Conservation (phyloP, 208 protist species). For the Trypanosoma brucei region DNA sequence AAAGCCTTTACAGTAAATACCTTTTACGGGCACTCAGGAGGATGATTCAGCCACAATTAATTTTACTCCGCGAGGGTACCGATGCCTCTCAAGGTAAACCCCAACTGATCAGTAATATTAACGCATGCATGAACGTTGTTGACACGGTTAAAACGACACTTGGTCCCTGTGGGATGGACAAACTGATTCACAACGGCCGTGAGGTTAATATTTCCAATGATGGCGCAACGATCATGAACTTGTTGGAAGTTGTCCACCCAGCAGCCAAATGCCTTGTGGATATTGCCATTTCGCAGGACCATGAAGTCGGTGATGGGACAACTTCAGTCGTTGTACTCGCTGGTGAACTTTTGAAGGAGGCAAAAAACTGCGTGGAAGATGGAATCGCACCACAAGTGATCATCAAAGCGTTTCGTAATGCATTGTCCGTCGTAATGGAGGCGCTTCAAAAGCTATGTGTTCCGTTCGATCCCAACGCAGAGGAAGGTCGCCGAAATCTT, state of each 20-base stretch:
- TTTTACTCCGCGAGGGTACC: constrained; percentile 99
- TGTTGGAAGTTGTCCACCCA: constrained; percentile 99
- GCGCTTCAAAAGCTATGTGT: constrained; percentile 93
- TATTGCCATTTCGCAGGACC: constrained; percentile 98
- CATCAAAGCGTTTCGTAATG: constrained; percentile 93
- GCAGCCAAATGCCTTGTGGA: constrained; percentile 99
- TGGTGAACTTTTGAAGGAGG: constrained; percentile 97
- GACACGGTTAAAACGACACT: constrained; percentile 94
- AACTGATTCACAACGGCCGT: constrained; percentile 96
- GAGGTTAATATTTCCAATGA: constrained; percentile 99
- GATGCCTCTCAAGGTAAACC: constrained; percentile 99
- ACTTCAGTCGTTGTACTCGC: constrained; percentile 99
- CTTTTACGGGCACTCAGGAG: not conserved
- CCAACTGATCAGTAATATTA: constrained; percentile 99
- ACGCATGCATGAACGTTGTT: constrained; percentile 97
- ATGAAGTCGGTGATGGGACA: constrained; percentile 99
- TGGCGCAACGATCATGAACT: constrained; percentile 99
- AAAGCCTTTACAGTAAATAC: not conserved
- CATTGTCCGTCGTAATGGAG: constrained; percentile 71
- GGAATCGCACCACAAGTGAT: constrained; percentile 99
- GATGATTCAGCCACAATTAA: constrained; percentile 96
- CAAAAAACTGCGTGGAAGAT: constrained; percentile 99
- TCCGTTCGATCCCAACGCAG: constrained; percentile 57
- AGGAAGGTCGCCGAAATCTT: constrained; percentile 71
- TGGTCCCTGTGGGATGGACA: constrained; percentile 99